A percentile compares a stretch with the other conserved stretches of the same genome.
phyloP scores from a whole-genome alignment of 176 grass and related monocot species.

The Lolium rigidum region DNA sequence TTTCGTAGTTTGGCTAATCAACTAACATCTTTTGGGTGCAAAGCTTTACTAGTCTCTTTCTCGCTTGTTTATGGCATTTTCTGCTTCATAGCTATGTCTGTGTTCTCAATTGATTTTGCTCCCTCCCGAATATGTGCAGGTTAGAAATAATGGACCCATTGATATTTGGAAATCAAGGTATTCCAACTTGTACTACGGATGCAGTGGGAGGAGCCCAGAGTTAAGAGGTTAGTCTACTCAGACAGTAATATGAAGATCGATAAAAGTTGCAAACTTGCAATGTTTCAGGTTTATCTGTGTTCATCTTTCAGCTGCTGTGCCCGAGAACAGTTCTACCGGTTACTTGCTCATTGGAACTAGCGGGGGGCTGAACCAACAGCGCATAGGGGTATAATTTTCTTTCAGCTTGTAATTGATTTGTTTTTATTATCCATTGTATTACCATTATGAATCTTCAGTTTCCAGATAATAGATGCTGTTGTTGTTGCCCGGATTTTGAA shows the following conservation, averaged over 20 bases:
- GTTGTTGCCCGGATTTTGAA: conserved; percentile 94
- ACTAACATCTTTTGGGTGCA: not conserved
- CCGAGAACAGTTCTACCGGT: conserved; percentile 75
- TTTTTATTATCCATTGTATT: conserved; percentile 49
- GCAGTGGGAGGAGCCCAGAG: conserved; percentile 54
- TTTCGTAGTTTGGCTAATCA: not conserved
- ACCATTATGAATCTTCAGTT: conserved; percentile 48
- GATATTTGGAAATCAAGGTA: conserved; percentile 92
- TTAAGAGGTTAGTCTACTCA: conserved; percentile 70
- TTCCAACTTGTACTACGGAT: conserved; percentile 71
- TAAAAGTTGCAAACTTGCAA: not conserved
- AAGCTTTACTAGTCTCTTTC: not conserved
- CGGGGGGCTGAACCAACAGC: conserved; percentile 91
- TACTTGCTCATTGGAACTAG: conserved; percentile 96
- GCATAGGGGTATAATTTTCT: conserved; percentile 65
- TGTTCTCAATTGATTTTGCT: not conserved
- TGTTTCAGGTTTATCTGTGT: conserved; percentile 14
- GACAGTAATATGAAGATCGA: not conserved
- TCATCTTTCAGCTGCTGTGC: conserved; percentile 68
- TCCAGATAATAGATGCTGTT: conserved; percentile 95
- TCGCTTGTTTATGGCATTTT: not conserved
- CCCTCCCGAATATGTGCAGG: conserved; percentile 45
- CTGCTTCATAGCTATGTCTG: not conserved
- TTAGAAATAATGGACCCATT: conserved; percentile 50
- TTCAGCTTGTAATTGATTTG: conserved; percentile 39